Percentiles rank a stretch among this genome's conserved stretches.
phyloP scores from a whole-genome alignment of 116 monocot genomes.

The Trichopus zeylanicus region DNA sequence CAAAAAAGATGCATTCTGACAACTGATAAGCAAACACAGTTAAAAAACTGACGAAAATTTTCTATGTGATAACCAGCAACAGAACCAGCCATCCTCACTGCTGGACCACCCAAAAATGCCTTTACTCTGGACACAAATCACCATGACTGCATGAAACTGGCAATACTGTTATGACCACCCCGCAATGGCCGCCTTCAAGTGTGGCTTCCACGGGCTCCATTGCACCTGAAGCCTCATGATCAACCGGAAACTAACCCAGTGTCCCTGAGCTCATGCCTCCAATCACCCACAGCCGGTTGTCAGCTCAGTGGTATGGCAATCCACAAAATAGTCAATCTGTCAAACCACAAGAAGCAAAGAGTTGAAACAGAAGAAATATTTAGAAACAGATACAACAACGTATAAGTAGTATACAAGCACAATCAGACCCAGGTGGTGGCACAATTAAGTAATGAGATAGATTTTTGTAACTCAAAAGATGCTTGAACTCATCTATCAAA shows the following conservation, averaged over 20 bases:
- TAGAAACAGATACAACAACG: too few species aligned
- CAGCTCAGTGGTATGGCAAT: slow-evolving; percentile 57
- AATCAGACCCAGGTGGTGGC: too few species aligned
- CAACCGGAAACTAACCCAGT: slow-evolving; percentile 77
- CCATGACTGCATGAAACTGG: slow-evolving; percentile 41
- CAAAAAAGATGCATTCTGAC: too few species aligned
- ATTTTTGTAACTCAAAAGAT: too few species aligned
- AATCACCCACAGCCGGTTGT: slow-evolving; percentile 70
- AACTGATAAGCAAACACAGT: too few species aligned
- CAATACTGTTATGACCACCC: slow-evolving; percentile 68
- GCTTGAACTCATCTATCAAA: too few species aligned
- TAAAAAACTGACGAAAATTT: too few species aligned
- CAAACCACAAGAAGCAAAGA: not conserved
- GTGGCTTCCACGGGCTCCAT: slow-evolving; percentile 71
- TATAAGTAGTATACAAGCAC: too few species aligned
- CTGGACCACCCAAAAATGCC: slow-evolving; percentile 88
- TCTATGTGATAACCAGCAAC: slow-evolving; percentile 79
- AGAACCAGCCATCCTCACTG: slow-evolving; percentile 86
- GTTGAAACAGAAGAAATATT: not conserved
- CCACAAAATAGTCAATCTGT: slow-evolving; percentile 93
- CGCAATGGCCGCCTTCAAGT: slow-evolving; percentile 81
- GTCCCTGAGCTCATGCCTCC: slow-evolving; percentile 77
- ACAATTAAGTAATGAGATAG: too few species aligned
- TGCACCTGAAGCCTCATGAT: slow-evolving; percentile 7
- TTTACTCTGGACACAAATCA: slow-evolving; percentile 14